A percentile compares a stretch with the other conserved stretches of the same genome.
Evolutionary conservation across 108 stramenopile species (phyloP).

Genomic region (Cyclostephanos tholiformis): DNA sequence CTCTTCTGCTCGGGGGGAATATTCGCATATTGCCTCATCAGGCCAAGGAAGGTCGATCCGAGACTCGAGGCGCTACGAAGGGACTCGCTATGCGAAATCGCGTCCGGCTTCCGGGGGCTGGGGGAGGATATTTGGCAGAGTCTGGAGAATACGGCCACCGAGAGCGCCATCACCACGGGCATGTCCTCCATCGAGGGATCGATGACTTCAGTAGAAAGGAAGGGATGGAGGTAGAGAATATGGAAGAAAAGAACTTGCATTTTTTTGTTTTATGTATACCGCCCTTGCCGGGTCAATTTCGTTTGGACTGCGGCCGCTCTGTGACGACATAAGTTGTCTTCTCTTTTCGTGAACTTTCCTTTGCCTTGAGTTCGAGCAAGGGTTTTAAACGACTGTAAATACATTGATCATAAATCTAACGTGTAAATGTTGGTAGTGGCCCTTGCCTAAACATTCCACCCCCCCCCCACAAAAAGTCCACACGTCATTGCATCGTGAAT

Average conservation of each 20-base stretch:
- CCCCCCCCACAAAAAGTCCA: too few relatives aligned
- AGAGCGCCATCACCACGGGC: slow-evolving; percentile 20
- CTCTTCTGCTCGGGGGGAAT: slow-evolving; percentile 7
- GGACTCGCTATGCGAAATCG: slow-evolving; percentile 18
- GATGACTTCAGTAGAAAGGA: not conserved
- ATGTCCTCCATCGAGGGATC: not conserved
- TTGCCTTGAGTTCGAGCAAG: too few relatives aligned
- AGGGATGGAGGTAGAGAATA: not conserved
- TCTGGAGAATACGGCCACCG: slow-evolving; percentile 16
- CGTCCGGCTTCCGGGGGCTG: slow-evolving; percentile 14
- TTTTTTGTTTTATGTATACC: too few relatives aligned
- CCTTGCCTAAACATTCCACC: too few relatives aligned
- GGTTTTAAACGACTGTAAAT: too few relatives aligned
- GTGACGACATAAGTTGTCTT: too few relatives aligned
- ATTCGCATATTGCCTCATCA: slow-evolving; percentile 12
- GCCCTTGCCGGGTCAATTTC: not conserved
- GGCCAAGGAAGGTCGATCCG: not conserved
- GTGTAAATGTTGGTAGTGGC: too few relatives aligned
- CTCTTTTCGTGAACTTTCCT: not conserved
- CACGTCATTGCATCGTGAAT: too few relatives aligned
- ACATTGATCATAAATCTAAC: too few relatives aligned
- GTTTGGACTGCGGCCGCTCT: too few relatives aligned
- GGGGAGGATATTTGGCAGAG: slow-evolving; percentile 19
- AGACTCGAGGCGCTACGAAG: slow-evolving; percentile 18
- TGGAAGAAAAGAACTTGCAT: not conserved